Conservation (phyloP, 768 basidiomycete species). For the Hypholoma fasciculare region DNA sequence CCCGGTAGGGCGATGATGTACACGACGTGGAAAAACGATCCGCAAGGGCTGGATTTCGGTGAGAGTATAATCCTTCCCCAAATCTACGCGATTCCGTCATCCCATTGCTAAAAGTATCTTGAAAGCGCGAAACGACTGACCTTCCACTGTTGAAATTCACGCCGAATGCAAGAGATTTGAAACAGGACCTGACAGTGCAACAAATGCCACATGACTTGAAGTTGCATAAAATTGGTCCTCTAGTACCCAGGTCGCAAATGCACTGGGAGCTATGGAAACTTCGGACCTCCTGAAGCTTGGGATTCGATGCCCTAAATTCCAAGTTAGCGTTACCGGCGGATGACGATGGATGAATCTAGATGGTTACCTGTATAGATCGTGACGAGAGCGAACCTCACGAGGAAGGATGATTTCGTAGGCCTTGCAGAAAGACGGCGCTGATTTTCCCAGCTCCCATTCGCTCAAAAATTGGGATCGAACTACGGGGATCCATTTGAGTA, state of each 20-base stretch:
- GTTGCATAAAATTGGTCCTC: constrained; percentile 49
- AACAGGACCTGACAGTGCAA: constrained; percentile 55
- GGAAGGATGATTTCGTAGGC: constrained; percentile 53
- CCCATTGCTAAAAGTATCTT: neutral
- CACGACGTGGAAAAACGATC: constrained; percentile 67
- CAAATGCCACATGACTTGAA: constrained; percentile 70
- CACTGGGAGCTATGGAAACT: constrained; percentile 67
- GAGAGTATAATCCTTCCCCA: constrained; percentile 65
- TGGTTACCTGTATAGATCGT: constrained; percentile 52
- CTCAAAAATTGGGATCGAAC: constrained; percentile 51
- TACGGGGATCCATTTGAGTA: constrained; percentile 13
- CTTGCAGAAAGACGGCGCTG: constrained; percentile 47
- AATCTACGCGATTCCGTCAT: constrained; percentile 30
- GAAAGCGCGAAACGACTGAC: constrained; percentile 30
- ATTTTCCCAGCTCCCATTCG: constrained; percentile 49
- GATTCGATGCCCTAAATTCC: constrained; percentile 31
- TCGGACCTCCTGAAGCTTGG: constrained; percentile 46
- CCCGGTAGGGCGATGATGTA: constrained; percentile 64
- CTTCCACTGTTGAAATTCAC: constrained; percentile 51
- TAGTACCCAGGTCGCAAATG: constrained; percentile 66
- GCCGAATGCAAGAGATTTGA: constrained; percentile 59
- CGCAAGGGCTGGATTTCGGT: constrained; percentile 56
- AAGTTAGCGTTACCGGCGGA: neutral
- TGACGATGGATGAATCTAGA: neutral
- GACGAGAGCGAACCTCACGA: constrained; percentile 40